These are phyloP conservation scores for Gossypium mustelinum DNA, from an alignment of 345 rosid species.

Conservation along the genomic window DNA sequence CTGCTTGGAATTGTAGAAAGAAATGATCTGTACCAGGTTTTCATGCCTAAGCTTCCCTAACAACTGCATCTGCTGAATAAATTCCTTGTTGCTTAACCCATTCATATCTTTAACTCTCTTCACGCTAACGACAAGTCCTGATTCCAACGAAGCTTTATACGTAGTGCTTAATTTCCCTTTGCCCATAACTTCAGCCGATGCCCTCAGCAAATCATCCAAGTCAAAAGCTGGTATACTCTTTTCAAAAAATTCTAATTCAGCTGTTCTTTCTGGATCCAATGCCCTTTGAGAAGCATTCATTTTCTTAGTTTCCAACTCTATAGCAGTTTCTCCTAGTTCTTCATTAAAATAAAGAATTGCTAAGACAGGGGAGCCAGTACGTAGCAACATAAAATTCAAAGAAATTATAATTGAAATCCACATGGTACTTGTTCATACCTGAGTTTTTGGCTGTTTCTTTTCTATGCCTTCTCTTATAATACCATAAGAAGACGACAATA, in stretches of 20 bases:
- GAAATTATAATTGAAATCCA: background rate
- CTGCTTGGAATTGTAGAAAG: constrained; percentile 46
- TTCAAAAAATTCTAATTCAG: constrained; percentile 42
- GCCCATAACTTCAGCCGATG: constrained; percentile 50
- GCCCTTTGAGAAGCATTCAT: constrained; percentile 14
- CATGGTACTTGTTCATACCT: constrained; percentile 18
- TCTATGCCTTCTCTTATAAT: constrained; percentile 14
- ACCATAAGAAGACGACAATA: constrained; percentile 30
- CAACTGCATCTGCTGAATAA: constrained; percentile 45
- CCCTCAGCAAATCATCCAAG: constrained; percentile 54
- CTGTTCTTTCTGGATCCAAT: constrained; percentile 40
- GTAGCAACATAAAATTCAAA: too few relatives aligned
- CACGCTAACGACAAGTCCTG: constrained; percentile 37
- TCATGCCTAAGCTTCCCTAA: constrained; percentile 49
- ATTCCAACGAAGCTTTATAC: constrained; percentile 45
- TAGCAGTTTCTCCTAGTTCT: constrained; percentile 1
- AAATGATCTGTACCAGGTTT: constrained; percentile 39
- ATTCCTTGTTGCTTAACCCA: constrained; percentile 42
- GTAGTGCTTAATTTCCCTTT: constrained; percentile 48
- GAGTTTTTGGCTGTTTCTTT: constrained; percentile 18
- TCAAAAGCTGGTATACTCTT: constrained; percentile 34
- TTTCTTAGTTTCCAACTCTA: constrained; percentile 20
- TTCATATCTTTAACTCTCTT: constrained; percentile 39
- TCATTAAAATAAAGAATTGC: too few relatives aligned
- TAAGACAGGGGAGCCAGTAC: too few relatives aligned